These are phyloP conservation scores for Syzygium syzygioides DNA, from an alignment of 441 rosid genomes.

Conservation along the genomic window DNA sequence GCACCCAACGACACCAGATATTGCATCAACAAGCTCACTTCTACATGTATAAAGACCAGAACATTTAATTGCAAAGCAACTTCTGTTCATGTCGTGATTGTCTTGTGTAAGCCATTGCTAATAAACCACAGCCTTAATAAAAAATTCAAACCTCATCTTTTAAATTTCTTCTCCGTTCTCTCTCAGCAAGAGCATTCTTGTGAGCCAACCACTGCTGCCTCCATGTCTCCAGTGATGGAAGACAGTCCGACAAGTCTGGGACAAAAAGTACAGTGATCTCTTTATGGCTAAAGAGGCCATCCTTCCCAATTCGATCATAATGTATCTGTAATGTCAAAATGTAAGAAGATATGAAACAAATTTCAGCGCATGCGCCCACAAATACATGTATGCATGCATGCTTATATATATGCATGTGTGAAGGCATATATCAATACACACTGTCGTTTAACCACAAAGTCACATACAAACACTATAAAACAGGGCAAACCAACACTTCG, in stretches of 20 bases:
- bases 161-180: constrained; percentile 49
- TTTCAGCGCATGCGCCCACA: not conserved
- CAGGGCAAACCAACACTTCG: not conserved
- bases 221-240: constrained; percentile 84
- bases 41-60: not conserved
- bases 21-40: not conserved
- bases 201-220: constrained; percentile 77
- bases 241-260: constrained; percentile 88
- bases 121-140: not conserved
- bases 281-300: constrained; percentile 83
- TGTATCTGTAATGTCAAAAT: constrained; percentile 61
- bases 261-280: constrained; percentile 91
- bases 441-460: not conserved
- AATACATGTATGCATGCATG: not conserved
- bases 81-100: not conserved
- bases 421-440: not conserved
- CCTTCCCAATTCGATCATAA: constrained; percentile 83
- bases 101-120: not conserved
- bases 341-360: not conserved
- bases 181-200: constrained; percentile 62
- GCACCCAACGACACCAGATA: not conserved
- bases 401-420: not conserved
- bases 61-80: not conserved
- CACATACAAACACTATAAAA: not conserved
- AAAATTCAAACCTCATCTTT: constrained; percentile 46